Evolutionary conservation across 768 basidiomycete species (phyloP), one percentile per base, ranked within the genome.

Genomic region (Rhizopogon roseolus): DNA sequence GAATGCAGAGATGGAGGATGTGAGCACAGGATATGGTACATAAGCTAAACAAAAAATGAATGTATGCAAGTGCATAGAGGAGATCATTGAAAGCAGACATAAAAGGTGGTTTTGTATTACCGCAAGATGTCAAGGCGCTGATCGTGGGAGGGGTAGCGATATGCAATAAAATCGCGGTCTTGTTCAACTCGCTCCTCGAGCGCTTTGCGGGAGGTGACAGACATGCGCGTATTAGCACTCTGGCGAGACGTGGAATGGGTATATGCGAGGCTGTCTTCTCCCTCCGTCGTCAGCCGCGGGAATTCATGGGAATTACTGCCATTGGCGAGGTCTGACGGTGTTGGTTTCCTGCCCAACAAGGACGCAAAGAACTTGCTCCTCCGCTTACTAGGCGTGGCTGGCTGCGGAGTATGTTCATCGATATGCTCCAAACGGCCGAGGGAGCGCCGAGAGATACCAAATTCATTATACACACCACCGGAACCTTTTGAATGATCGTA

Each of bases 101-200:
- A 40, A 38, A 54, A 29, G 38, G 55, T 14, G 36, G 10, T 44
- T 16, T 39, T 22, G 36, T 27, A 52, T 71, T 64, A 81, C 60
- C 77, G 81, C 53, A 87, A 62, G 40, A 88, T 73, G 64, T 85
- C 84, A 57, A 38, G 78, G 81, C 45, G 57, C 60, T 88, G 85
- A 60, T 88, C 85, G 57, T 76, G 81, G 13, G 90, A 91, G 6
- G 91, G 91, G 67, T 93, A 93, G 39, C 90, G 82, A 66, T 93
- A 92, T 4, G 90, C 88, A 55, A 93, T 84, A 63, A 93, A 93
- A 16, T 92, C 88, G 3, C 81, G 69, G 65, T 91, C 90, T 68
- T 89, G 91, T n/a, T 85, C 78, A n/a, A 93, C 88, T 19, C 90
- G 76, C 60, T 86, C 82, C 60, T 89, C 88, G 52, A 90, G 75